Percentiles rank a stretch among this genome's conserved stretches.
Evolutionary conservation across 345 rosid species (phyloP).

Genomic region (Rhizophora apiculata): DNA sequence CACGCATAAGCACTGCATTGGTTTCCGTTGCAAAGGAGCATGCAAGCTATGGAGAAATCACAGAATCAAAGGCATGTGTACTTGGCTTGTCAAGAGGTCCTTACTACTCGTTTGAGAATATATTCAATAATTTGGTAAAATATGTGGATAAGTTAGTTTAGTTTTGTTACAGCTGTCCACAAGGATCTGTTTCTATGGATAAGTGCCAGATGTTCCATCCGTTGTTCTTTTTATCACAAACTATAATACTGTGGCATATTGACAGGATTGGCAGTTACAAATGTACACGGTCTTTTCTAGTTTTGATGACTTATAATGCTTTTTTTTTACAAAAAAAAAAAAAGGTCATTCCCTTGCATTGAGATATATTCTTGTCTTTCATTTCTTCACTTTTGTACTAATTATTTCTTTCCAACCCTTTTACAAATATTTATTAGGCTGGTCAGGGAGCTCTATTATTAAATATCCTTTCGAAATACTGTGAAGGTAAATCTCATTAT

Average conservation of each 20-base stretch:
- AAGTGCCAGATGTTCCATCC: no score
- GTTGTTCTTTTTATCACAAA: no score
- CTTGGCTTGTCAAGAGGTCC: background rate
- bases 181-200: no score
- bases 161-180: background rate
- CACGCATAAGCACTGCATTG: constrained; percentile 64
- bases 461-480: constrained; percentile 86
- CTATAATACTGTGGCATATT: no score
- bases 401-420: constrained; percentile 12
- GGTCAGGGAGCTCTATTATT: constrained; percentile 96
- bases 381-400: constrained; percentile 14
- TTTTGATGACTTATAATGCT: background rate
- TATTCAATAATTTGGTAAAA: background rate
- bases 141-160: background rate
- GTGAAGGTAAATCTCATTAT: constrained; percentile 54
- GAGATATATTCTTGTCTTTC: background rate
- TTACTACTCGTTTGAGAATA: constrained; percentile 4
- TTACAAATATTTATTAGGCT: constrained; percentile 45
- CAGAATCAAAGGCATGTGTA: constrained; percentile 71
- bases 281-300: background rate
- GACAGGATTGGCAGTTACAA: background rate
- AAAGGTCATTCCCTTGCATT: background rate
- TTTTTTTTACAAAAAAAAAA: no score
- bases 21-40: constrained; percentile 85
- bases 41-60: constrained; percentile 86